Evolutionary conservation across 768 basidiomycete genomes (phyloP).

Genomic region (Tricholoma sp.): DNA sequence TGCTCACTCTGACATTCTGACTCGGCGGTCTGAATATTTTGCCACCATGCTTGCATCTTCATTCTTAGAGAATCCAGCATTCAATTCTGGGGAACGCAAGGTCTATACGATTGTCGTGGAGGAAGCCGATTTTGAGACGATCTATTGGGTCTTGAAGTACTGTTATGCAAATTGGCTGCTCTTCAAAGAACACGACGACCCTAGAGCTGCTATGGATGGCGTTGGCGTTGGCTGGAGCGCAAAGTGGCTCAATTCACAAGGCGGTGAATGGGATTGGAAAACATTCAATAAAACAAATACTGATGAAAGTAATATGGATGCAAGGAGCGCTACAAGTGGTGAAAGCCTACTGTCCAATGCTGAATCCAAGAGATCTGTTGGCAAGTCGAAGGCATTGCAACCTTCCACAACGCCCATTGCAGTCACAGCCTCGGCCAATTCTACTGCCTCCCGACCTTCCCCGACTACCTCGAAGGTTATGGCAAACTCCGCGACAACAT

Average conservation of each 20-base stretch:
- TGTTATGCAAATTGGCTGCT: slow-evolving; percentile 72
- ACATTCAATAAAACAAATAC: slow-evolving; percentile 43
- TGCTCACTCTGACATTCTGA: slow-evolving; percentile 75
- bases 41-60: slow-evolving; percentile 67
- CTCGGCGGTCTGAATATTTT: slow-evolving; percentile 73
- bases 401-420: slow-evolving; percentile 14
- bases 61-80: slow-evolving; percentile 52
- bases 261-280: slow-evolving; percentile 70
- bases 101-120: slow-evolving; percentile 65
- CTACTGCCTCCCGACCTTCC: slow-evolving; percentile 5
- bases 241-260: slow-evolving; percentile 44
- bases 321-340: slow-evolving; percentile 31
- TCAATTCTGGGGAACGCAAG: slow-evolving; percentile 45
- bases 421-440: slow-evolving; percentile 13
- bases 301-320: slow-evolving; percentile 18
- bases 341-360: slow-evolving; percentile 36
- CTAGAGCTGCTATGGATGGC: slow-evolving; percentile 60
- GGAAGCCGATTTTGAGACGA: slow-evolving; percentile 72
- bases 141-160: slow-evolving; percentile 76
- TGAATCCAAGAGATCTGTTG: slow-evolving; percentile 24
- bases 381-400: slow-evolving; percentile 25
- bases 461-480: slow-evolving; percentile 4
- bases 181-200: slow-evolving; percentile 67
- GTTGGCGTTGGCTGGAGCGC: slow-evolving; percentile 64
- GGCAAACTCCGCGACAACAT: background rate